Percentiles rank a stretch among this genome's conserved stretches.
These are phyloP conservation scores for Metarhizium sp. DNA, from an alignment of 2,329 filamentous ascomycete genomes.

Conservation along the genomic window DNA sequence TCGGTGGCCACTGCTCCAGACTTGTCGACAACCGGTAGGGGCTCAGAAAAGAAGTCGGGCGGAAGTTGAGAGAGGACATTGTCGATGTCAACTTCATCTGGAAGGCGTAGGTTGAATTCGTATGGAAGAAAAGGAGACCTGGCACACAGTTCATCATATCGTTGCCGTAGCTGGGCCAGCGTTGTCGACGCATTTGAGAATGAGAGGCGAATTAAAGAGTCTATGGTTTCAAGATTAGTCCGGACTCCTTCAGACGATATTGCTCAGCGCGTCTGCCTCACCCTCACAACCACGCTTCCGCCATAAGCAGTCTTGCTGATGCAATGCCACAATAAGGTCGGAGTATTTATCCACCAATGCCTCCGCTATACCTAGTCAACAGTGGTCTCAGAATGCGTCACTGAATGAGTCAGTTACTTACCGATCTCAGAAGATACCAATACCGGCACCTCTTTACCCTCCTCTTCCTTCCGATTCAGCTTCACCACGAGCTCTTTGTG, in stretches of 20 bases:
- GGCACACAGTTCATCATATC: constrained; percentile 54
- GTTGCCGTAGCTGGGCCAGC: constrained; percentile 46
- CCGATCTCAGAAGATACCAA: constrained; percentile 51
- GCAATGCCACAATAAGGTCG: constrained; percentile 62
- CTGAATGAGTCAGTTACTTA: constrained; percentile 12
- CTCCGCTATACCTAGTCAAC: constrained; percentile 33
- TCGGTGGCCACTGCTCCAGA: constrained; percentile 14
- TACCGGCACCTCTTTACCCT: constrained; percentile 44
- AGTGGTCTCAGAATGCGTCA: neutral
- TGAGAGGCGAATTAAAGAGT: constrained; percentile 50
- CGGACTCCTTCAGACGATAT: neutral
- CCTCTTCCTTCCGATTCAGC: constrained; percentile 51
- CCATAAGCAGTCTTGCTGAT: constrained; percentile 81
- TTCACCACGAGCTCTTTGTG: constrained; percentile 77
- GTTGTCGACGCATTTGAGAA: constrained; percentile 53
- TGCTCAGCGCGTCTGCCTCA: constrained; percentile 27
- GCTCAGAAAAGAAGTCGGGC: constrained; percentile 42
- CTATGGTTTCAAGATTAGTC: constrained; percentile 23
- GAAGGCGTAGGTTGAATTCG: constrained; percentile 50
- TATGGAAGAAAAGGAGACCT: constrained; percentile 51
- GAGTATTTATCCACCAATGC: constrained; percentile 69
- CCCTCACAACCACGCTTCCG: constrained; percentile 78
- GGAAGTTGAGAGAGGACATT: constrained; percentile 40
- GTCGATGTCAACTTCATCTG: constrained; percentile 42
- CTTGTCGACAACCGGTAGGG: constrained; percentile 20